Base-by-base conservation (phyloP, 176 grass and related monocot species). In the Hordeum marinum region DNA sequence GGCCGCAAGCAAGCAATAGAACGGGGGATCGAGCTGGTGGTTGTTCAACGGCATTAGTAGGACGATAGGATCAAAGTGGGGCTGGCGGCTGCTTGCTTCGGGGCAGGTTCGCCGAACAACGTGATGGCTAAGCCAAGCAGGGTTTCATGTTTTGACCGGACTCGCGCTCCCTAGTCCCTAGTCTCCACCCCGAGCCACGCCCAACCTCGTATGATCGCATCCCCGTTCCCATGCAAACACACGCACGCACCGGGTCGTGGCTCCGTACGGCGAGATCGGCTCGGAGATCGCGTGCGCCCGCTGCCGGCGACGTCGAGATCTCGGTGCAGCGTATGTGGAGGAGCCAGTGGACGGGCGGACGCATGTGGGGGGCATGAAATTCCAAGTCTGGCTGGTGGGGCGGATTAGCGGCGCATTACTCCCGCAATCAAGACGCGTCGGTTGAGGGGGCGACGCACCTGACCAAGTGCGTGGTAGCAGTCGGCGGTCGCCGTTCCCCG, bases 31-130 rank as follows among this genome's bases (percentile, higher is more conserved):
- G 2, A 43, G 21, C 11, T 39, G 79, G 68, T 10, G 11, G 13
- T 48, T 6, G 81, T 46, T 34, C 4, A 35, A 11, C 58, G 21
- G 5, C 40, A n/a, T 14, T 59, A 32, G 18, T 20, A 55, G 6
- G 18, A 54, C 0, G 4, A 54, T 8, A 18, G 7, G 52, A 55
- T 15, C 66, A 55, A 80, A 63, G n/a, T 9, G 32, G 55, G 32
- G 32, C 32, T 29, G 45, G 45, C 4, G 75, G 50, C 29, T 32
- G 42, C 66, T 86, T 67, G 57, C 67, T 68, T 29, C 39, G 41
- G 26, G 26, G 79, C 73, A 80, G 75, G 70, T 84, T 87, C 85
- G 72, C 40, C 71, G 89, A 87, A 87, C 68, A 12, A 15, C n/a
- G 68, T 71, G 68, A 71, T 23, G 67, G 82, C 68, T 39, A 63